Base-by-base conservation (phyloP, 352 stramenopile species). In the Phytophthora idaei region DNA sequence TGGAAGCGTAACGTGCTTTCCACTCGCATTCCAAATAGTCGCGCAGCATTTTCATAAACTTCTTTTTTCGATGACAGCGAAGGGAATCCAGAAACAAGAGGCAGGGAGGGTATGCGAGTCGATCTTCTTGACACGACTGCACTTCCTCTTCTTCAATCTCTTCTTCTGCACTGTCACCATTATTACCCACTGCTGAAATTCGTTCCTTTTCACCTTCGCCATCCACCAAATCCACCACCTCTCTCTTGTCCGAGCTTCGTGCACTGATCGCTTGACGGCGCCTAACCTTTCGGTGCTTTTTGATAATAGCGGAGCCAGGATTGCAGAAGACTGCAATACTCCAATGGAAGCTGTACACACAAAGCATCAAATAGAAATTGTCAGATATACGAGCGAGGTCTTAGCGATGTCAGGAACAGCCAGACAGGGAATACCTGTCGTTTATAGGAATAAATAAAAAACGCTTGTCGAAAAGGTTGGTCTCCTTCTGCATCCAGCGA, bases 71-170 rank as follows among this genome's bases (percentile, higher is more conserved):
- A 67, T 99, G 96, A 61, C 91, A 97, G n/a, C 86, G 89, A 44
- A 98, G 79, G 44, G 95, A 98, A 74, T 99, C 96, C 45, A 99
- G 78, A 74, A 98, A 98, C 8, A 98, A 78, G 44, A 98, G 76
- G 63, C 92, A 97, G 15, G 78, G 78, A 46, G 85, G 82, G 47
- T 83, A 67, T 21, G 78, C 59, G 3, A 62, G 51, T 6, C 83
- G 76, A 21, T 86, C 57, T 42, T 71, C 37, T 59, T 68, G 56
- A 54, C 64, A 78, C n/a, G 64, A 71, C 14, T 64, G 21, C 10
- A 90, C 8, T 62, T 90, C 79, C 44, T 93, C 76, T 67, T 83
- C 69, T 61, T 89, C 75, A 1, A 77, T 49, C 32, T 77, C 61
- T 48, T 79, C 62, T 53, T 72, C 51, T 39, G 32, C 15, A 57